Conservation (phyloP, 805 yeast genomes). For the Starmerella geochares region DNA sequence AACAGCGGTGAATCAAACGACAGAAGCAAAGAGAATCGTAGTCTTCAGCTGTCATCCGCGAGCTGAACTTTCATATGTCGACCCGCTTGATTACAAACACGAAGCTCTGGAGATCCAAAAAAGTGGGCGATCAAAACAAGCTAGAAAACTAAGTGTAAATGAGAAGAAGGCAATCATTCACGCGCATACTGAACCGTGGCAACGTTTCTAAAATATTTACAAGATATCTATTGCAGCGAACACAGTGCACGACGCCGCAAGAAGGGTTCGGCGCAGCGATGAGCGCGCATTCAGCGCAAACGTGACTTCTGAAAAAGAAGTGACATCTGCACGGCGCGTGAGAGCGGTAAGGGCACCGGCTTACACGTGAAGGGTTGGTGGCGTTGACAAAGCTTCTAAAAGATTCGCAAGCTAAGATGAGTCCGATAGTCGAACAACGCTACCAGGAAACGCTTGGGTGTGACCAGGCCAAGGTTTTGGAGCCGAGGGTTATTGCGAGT, state of each 20-base stretch:
- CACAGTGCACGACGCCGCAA: not conserved
- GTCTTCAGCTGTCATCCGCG: too few species aligned
- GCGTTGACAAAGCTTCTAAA: not conserved
- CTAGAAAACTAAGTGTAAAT: too few species aligned
- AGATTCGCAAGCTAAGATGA: not conserved
- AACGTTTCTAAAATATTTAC: too few species aligned
- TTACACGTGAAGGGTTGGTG: not conserved
- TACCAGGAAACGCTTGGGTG: not conserved
- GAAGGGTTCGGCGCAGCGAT: not conserved
- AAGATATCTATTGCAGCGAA: not conserved
- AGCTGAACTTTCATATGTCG: not conserved
- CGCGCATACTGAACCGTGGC: too few species aligned
- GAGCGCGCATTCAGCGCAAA: not conserved
- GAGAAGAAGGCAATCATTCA: too few species aligned
- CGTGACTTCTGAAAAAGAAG: constrained; percentile 2
- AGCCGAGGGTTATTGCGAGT: too few species aligned
- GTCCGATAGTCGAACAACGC: not conserved
- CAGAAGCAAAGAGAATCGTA: too few species aligned
- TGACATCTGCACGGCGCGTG: constrained; percentile 4
- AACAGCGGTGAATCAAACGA: too few species aligned
- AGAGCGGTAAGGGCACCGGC: not conserved
- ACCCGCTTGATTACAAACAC: not conserved
- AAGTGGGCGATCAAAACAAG: constrained; percentile 2
- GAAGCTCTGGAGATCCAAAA: not conserved
- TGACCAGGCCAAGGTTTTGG: too few species aligned